phyloP scores from a whole-genome alignment of 1,139 yeast species.

The Yamadazyma jaroonii region DNA sequence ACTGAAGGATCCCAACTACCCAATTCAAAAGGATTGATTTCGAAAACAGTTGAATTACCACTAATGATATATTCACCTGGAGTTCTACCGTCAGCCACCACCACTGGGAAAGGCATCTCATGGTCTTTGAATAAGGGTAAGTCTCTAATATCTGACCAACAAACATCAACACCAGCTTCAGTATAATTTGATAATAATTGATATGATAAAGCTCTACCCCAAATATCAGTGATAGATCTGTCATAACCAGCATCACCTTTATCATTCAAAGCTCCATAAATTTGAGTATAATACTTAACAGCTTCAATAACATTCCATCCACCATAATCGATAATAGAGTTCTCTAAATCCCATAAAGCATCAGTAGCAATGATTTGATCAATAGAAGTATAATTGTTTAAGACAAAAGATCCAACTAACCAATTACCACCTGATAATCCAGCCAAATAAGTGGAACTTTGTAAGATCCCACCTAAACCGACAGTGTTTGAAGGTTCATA shows the following conservation, averaged over 20 bases:
- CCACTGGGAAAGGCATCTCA: constrained; percentile 80
- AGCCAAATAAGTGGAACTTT: constrained; percentile 67
- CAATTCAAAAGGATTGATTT: constrained; percentile 76
- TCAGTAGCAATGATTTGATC: constrained; percentile 53
- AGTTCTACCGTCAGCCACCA: constrained; percentile 74
- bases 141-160: constrained; percentile 62
- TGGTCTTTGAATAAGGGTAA: constrained; percentile 52
- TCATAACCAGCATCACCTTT: constrained; percentile 79
- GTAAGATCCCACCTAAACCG: constrained; percentile 79
- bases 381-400: constrained; percentile 78
- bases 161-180: constrained; percentile 59
- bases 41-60: constrained; percentile 72
- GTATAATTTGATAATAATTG: constrained; percentile 63
- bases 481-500: constrained; percentile 24
- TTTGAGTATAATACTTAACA: constrained; percentile 51
- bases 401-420: constrained; percentile 77
- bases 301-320: constrained; percentile 65
- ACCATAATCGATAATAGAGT: constrained; percentile 64
- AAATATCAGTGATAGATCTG: constrained; percentile 78
- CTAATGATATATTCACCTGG: constrained; percentile 60
- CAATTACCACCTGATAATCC: constrained; percentile 89
- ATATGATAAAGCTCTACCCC: constrained; percentile 85
- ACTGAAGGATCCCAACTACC: constrained; percentile 89
- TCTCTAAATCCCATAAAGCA: constrained; percentile 67
- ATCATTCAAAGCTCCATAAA: constrained; percentile 51